These are phyloP conservation scores for Boletus barrowsii DNA, from an alignment of 768 basidiomycete genomes.

Conservation along the genomic window DNA sequence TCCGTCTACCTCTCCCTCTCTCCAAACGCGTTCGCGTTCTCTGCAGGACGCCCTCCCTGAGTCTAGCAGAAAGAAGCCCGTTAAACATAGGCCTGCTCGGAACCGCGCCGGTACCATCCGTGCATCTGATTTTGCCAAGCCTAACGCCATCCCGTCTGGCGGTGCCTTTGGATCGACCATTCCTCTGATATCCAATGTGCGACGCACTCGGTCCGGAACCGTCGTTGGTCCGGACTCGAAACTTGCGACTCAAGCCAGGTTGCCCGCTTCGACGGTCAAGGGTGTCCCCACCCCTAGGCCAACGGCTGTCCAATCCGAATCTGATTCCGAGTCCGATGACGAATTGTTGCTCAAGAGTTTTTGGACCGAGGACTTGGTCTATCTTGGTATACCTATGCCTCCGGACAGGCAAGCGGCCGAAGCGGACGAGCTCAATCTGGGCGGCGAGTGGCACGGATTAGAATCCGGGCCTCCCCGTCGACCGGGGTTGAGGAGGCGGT, in stretches of 20 bases:
- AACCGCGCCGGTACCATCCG: constrained; percentile 51
- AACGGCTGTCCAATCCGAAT: not conserved
- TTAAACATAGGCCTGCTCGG: constrained; percentile 15
- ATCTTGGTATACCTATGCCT: constrained; percentile 18
- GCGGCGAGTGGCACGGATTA: constrained; percentile 8
- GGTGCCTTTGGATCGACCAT: not conserved
- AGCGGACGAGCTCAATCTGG: constrained; percentile 32
- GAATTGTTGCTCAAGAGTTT: constrained; percentile 18
- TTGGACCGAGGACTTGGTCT: constrained; percentile 22
- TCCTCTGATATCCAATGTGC: constrained; percentile 18
- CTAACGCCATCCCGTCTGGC: constrained; percentile 5
- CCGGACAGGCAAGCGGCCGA: not conserved
- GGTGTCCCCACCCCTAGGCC: not conserved
- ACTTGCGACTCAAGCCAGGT: constrained; percentile 9
- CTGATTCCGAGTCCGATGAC: constrained; percentile 24
- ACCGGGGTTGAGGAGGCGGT: constrained; percentile 10
- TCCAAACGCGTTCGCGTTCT: constrained; percentile 20
- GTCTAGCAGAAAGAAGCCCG: constrained; percentile 11
- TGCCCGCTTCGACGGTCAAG: not conserved
- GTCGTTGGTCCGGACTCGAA: constrained; percentile 34
- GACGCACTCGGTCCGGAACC: constrained; percentile 50
- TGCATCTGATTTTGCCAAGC: constrained; percentile 41
- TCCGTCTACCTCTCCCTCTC: not conserved
- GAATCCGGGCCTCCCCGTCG: constrained; percentile 7
- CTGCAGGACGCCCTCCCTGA: constrained; percentile 15